Evolutionary conservation across 495 filamentous ascomycete species (phyloP), one percentile per base, ranked within the genome.

Genomic region (Talaromyces stipitatus): DNA sequence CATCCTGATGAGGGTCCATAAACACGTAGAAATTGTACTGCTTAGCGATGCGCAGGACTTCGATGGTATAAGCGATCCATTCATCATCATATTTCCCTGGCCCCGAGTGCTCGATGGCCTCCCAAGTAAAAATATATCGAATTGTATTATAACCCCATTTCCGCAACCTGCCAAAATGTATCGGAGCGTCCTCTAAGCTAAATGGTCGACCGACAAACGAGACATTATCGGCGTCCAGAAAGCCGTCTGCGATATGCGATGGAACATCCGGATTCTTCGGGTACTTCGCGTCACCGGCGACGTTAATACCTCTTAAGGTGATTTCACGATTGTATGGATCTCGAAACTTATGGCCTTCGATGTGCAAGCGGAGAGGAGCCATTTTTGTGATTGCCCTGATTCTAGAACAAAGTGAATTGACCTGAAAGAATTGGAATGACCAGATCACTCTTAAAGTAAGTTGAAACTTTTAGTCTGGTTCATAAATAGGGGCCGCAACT

Each of bases 1-100:
- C 92, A 78, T 97, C 92, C 75, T 97, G 92, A 70, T 97, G 92
- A 20, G 92, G 92, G 61, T 98, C 94, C 88, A 98, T 94, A 66
- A 97, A 97, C 36, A 98, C 75, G 66, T 92, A 92, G 66, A 98
- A 97, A 20, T 89, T 88, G 74, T 96, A 96, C 22, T 85, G 75
- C 66, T 90, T 97, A 32, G 92, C 92, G 32, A 88, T 72, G 46
- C 91, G 80, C 54, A 98, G 75, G 14, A 97, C 73, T 27, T 86
- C 80, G 58, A 97, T 91, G 1, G 95, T 97, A 66, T 92, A 89
- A 52, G 88, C 72, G 58, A 96, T 89, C 88, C 89, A 98, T 59
- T 90, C 88, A 64, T 98, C 88, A 60, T 98, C 94, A 70, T 97
- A 98, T 60, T 78, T 88, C 1, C 91, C 91, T n/a, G 94, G 94